Evolutionary conservation across 2,329 filamentous ascomycete genomes (phyloP), one percentile per base, ranked within the genome.

Genomic region (Conoideocrella luteorostrata): DNA sequence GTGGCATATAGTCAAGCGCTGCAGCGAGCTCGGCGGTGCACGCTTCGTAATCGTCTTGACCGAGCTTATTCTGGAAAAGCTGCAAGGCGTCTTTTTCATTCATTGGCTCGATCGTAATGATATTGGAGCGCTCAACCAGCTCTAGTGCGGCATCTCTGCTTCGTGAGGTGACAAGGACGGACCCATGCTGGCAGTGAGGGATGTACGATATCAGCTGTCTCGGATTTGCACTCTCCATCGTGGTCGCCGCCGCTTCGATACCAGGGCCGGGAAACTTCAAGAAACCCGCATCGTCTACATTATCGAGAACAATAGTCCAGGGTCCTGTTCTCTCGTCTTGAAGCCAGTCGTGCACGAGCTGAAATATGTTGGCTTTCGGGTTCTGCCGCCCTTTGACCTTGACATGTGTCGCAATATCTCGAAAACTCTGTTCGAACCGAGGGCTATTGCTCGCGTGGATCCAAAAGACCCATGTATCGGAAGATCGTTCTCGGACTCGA

Each of bases 381-480:
- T 66, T 47, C 18, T 56, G 37, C 13, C 60, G 54, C 6, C 57
- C 56, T 3, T 50, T 44, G 10, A 68, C 48, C 43, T 58, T 57
- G 10, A 57, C 50, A 2, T 32, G 41, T 23, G 62, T 51, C 20
- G 62, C 61, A 48, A 68, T 59, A n/a, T 62, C 54, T 41, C 50
- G 53, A 46, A 56, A 64, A 26, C 56, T 55, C 43, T 64, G 53
- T 46, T 67, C 57, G 38, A 66, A 63, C 7, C 61, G 52, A 30
- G 55, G 48, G 1, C 49, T 48, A 39, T 59, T 62, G 40, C 56
- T 60, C 2, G 60, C 59, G 46, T 67, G 51, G 6, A 67, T 50
- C 65, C 59, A 69, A 44, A 67, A 66, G 23, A 67, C 50, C 52
- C 52, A 62, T 12, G 52, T 60, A n/a, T 54, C 26, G 0, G 56